phyloP scores from a whole-genome alignment of 306 rosid species.

The Neltuma alba region DNA sequence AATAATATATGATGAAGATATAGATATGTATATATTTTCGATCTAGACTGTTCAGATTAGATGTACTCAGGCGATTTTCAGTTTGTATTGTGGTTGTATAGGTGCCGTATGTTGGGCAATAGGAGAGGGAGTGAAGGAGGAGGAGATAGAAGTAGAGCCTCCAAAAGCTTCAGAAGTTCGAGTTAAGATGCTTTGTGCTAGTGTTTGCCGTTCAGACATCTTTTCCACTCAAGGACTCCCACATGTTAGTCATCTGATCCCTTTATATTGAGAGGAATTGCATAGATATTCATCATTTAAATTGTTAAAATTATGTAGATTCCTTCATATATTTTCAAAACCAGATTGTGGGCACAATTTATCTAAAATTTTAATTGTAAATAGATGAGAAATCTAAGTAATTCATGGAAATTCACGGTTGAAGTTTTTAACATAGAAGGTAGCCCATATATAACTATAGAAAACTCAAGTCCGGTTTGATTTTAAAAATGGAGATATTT shows the following conservation, averaged over 20 bases:
- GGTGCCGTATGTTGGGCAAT: slow-evolving; percentile 62
- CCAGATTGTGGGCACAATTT: no score
- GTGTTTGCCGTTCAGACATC: slow-evolving; percentile 64
- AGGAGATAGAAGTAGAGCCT: slow-evolving; percentile 63
- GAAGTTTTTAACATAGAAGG: no score
- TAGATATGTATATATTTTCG: no score
- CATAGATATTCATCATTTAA: not conserved
- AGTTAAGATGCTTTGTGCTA: slow-evolving; percentile 60
- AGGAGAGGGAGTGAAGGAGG: slow-evolving; percentile 45
- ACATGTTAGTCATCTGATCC: slow-evolving; percentile 27
- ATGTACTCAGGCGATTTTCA: no score
- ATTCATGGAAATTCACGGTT: no score
- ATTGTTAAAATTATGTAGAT: not conserved
- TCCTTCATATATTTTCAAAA: no score
- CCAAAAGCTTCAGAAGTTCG: slow-evolving; percentile 56
- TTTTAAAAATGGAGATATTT: no score
- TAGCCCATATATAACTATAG: no score
- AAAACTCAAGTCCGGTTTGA: no score
- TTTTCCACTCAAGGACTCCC: slow-evolving; percentile 39
- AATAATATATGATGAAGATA: not conserved
- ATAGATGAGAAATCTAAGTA: no score
- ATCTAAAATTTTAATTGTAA: no score
- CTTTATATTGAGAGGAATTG: not conserved
- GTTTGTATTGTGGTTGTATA: not conserved
- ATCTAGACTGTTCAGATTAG: not conserved